A percentile compares a stretch with the other conserved stretches of the same genome.
Evolutionary conservation across 257 asterid genomes (phyloP).

Genomic region (Solanum virginianum): DNA sequence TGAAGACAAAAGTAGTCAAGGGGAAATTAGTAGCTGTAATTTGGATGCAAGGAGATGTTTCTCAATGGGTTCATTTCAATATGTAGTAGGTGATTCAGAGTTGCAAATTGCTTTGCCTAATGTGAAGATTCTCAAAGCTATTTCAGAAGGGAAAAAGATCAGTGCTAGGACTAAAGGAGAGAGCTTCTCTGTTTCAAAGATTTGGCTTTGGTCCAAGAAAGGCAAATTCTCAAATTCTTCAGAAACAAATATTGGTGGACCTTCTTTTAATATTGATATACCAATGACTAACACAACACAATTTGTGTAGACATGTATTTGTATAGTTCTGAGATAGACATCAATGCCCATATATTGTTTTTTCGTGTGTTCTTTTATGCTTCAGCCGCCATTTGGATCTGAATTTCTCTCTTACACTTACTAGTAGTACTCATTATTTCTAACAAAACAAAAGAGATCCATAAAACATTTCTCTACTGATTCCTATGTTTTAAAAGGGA

Average conservation of each 20-base stretch:
- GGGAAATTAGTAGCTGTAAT: slow-evolving; percentile 14
- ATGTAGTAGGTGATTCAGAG: slow-evolving; percentile 26
- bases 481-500: no score
- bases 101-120: slow-evolving; percentile 30
- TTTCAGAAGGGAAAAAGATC: slow-evolving; percentile 29
- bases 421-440: no score
- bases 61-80: slow-evolving; percentile 59
- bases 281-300: slow-evolving; percentile 11
- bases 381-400: background rate
- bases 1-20: slow-evolving; percentile 3
- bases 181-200: slow-evolving; percentile 58
- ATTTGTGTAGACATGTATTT: background rate
- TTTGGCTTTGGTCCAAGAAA: slow-evolving; percentile 66
- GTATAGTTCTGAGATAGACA: background rate
- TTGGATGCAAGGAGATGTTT: slow-evolving; percentile 56
- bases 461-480: no score
- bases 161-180: slow-evolving; percentile 38
- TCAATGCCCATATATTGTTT: background rate
- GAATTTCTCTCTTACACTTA: no score
- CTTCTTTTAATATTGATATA: background rate
- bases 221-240: slow-evolving; percentile 10
- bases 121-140: background rate
- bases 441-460: no score
- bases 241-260: slow-evolving; percentile 7
- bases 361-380: background rate